Conservation (phyloP, 2,329 filamentous ascomycete genomes). For the Penicillium italicum region DNA sequence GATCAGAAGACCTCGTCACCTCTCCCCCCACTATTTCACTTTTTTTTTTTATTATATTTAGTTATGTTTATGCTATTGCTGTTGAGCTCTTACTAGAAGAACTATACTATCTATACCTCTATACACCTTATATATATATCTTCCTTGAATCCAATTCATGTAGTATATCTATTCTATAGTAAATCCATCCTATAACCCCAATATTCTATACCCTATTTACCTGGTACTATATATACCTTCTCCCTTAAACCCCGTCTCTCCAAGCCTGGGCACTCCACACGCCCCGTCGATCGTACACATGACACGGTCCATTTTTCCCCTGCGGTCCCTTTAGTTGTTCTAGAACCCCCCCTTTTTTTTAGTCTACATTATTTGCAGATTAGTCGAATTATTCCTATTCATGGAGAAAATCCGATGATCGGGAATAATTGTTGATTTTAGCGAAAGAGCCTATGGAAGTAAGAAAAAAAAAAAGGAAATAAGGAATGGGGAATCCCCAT, state of each 20-base stretch:
- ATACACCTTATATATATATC: no score
- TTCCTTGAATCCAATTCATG: no score
- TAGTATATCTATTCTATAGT: background rate
- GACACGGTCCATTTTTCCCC: slow-evolving; percentile 24
- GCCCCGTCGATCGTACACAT: slow-evolving; percentile 28
- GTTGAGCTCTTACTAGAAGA: background rate
- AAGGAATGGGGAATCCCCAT: background rate
- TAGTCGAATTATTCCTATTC: slow-evolving; percentile 16
- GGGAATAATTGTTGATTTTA: slow-evolving; percentile 16
- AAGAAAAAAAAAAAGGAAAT: background rate
- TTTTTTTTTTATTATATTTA: background rate
- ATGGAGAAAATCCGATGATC: slow-evolving; percentile 18
- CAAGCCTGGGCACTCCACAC: slow-evolving; percentile 7
- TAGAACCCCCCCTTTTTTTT: slow-evolving; percentile 20
- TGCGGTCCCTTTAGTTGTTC: slow-evolving; percentile 16
- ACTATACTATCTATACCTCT: no score
- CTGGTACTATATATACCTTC: background rate
- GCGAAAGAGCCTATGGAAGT: background rate
- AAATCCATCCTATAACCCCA: background rate
- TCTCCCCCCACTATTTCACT: slow-evolving; percentile 16
- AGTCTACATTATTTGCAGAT: slow-evolving; percentile 10
- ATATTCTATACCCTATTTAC: background rate
- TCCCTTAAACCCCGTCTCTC: slow-evolving; percentile 2
- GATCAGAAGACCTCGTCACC: slow-evolving; percentile 34
- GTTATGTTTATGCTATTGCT: no score